These are phyloP conservation scores for Proliferodiscus dingleyae DNA, from an alignment of 2,329 filamentous ascomycete genomes.

Conservation along the genomic window DNA sequence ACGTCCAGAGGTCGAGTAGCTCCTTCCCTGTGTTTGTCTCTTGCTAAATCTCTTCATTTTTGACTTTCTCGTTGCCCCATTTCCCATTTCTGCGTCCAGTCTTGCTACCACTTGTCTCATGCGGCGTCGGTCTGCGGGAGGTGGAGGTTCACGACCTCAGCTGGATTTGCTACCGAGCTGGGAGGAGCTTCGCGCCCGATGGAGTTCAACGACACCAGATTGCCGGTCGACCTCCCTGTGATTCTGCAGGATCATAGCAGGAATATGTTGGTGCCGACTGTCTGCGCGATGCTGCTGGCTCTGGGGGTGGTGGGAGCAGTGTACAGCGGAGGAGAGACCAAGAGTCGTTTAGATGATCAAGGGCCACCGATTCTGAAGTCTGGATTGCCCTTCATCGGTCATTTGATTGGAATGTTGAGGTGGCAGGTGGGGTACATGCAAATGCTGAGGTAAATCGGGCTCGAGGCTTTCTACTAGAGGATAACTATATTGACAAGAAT, in stretches of 20 bases:
- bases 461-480: neutral
- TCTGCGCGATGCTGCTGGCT: constrained; percentile 6
- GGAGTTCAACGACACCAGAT: constrained; percentile 5
- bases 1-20: neutral
- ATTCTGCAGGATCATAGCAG: constrained; percentile 4
- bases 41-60: too few relatives aligned
- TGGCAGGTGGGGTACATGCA: constrained; percentile 35
- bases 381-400: constrained; percentile 41
- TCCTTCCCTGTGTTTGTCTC: neutral
- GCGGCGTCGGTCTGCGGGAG: constrained; percentile 8
- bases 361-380: constrained; percentile 41
- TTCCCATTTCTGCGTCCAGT: neutral
- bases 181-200: constrained; percentile 5
- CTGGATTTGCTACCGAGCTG: constrained; percentile 5
- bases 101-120: constrained; percentile 5
- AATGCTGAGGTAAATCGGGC: constrained; percentile 35
- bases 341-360: constrained; percentile 1
- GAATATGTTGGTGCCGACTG: constrained; percentile 3
- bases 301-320: constrained; percentile 3
- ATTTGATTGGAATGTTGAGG: constrained; percentile 40
- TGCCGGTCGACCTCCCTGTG: constrained; percentile 1
- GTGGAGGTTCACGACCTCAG: constrained; percentile 13
- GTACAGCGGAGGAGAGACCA: constrained; percentile 7
- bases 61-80: too few relatives aligned
- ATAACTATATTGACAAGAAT: neutral